Evolutionary conservation across 495 filamentous ascomycete species (phyloP), one percentile per base, ranked within the genome.

Genomic region (Hypoxylon subgilvum): DNA sequence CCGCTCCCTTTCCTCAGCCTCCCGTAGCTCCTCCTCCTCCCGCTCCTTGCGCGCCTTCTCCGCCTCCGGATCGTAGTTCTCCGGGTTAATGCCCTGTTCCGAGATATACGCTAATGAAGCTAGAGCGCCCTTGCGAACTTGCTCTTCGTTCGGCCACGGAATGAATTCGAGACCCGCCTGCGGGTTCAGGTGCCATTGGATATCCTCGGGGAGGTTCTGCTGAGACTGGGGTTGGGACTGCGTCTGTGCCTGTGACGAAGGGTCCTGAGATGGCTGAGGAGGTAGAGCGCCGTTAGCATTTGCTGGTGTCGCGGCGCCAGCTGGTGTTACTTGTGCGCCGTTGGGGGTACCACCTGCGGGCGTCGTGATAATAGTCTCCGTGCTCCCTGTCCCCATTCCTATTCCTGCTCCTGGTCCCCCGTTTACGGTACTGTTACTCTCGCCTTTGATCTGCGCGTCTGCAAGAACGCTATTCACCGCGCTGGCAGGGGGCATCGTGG

Each of bases 121-220:
- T 44, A 92, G 75, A 4, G 81, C 86, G 27, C 88, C 88, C 27
- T 73, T 69, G 30, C 82, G 79, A 48, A 91, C 86, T 10, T 78
- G 72, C 21, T 83, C 79, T 44, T 88, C 85, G 7, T 68, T 74
- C 6, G 89, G 88, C 88, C 88, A 92, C 2, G 88, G 88, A 34
- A 78, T 71, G 67, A 88, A 92, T 50, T 70, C 40, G 18, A 77
- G 66, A 7, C 71, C 65, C 31, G 75, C 71, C 13, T 73, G 54
- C 3, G 79, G 77, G 65, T 88, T 81, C n/a, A 88, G 67, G 61
- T 75, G 76, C 9, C 70, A 66, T 18, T 68, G 71, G 19, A 84
- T 69, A 14, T 72, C 65, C 1, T 66, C 53, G 1, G 75, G 78
- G 0, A 79, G 68, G 9, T 59, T 41, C 8, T 17, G 34, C 13